phyloP scores from a whole-genome alignment of 1,139 yeast genomes.

The Debaryomyces subglobosus region DNA sequence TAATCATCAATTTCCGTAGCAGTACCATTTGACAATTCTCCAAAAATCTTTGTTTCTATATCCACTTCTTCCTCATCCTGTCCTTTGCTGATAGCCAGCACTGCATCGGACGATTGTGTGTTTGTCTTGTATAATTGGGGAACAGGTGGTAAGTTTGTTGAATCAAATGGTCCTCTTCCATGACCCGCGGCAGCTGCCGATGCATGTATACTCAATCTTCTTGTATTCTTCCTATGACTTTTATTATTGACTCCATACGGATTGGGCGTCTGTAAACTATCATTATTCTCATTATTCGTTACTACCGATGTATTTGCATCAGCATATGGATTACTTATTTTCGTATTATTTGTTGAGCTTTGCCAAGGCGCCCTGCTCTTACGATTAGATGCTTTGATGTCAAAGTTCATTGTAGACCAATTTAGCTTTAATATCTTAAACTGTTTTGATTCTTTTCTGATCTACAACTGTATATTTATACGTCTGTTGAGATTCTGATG shows the following conservation, averaged over 20 bases:
- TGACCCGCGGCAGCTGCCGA: constrained; percentile 44
- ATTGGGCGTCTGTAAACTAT: constrained; percentile 14
- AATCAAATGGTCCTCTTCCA: constrained; percentile 30
- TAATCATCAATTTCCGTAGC: constrained; percentile 77
- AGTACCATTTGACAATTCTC: constrained; percentile 63
- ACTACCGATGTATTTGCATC: constrained; percentile 26
- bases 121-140: constrained; percentile 31
- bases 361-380: constrained; percentile 54
- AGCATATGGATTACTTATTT: constrained; percentile 40
- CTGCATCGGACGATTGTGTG: constrained; percentile 11
- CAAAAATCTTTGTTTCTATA: constrained; percentile 46
- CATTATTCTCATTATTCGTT: constrained; percentile 11
- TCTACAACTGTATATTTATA: background rate
- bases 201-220: constrained; percentile 49
- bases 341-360: constrained; percentile 19
- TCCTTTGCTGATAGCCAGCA: constrained; percentile 8
- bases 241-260: constrained; percentile 19
- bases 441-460: background rate
- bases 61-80: constrained; percentile 19
- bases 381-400: constrained; percentile 35
- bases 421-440: background rate
- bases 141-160: constrained; percentile 41
- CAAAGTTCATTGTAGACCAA: constrained; percentile 30
- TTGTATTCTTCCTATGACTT: constrained; percentile 26
- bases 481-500: background rate